Conservation (phyloP, 768 basidiomycete genomes). For the Psilocybe cyanescens region DNA sequence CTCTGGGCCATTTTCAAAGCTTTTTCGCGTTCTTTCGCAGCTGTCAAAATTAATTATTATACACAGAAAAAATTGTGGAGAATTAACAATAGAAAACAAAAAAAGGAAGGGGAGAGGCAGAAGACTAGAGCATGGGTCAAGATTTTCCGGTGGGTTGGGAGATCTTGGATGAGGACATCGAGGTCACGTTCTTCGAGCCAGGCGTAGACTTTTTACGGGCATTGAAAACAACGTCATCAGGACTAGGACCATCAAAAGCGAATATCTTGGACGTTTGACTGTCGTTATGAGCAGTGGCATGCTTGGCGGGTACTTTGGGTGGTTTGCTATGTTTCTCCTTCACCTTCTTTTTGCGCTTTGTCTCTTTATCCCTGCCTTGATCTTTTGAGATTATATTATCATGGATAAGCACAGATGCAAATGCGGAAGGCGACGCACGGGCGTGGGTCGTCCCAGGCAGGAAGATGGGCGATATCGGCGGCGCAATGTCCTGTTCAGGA, state of each 20-base stretch:
- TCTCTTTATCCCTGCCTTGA: conserved; percentile 29
- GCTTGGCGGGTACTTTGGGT: background rate
- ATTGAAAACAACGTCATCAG: conserved; percentile 86
- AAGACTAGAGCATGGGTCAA: conserved; percentile 18
- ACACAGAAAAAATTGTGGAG: conserved; percentile 27
- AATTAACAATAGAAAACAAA: conserved; percentile 24
- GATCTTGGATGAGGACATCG: conserved; percentile 23
- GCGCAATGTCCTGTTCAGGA: conserved; percentile 41
- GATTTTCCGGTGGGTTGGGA: conserved; percentile 18
- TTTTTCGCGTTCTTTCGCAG: conserved; percentile 81
- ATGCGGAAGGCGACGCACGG: conserved; percentile 79
- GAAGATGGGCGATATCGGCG: conserved; percentile 59
- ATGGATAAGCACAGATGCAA: conserved; percentile 72
- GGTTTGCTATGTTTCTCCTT: conserved; percentile 13
- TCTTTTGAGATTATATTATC: conserved; percentile 46
- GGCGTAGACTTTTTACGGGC: conserved; percentile 73
- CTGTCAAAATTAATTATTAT: conserved; percentile 52
- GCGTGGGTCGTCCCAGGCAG: conserved; percentile 51
- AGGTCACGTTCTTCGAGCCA: conserved; percentile 23
- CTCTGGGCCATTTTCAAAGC: conserved; percentile 58
- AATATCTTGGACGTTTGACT: conserved; percentile 50
- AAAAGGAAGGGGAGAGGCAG: conserved; percentile 5
- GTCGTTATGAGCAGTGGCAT: background rate
- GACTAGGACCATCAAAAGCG: conserved; percentile 84
- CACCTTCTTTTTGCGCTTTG: conserved; percentile 35